Percentiles rank a stretch among this genome's conserved stretches.
phyloP scores from a whole-genome alignment of 495 filamentous ascomycete genomes.

The Penicillium soppii region DNA sequence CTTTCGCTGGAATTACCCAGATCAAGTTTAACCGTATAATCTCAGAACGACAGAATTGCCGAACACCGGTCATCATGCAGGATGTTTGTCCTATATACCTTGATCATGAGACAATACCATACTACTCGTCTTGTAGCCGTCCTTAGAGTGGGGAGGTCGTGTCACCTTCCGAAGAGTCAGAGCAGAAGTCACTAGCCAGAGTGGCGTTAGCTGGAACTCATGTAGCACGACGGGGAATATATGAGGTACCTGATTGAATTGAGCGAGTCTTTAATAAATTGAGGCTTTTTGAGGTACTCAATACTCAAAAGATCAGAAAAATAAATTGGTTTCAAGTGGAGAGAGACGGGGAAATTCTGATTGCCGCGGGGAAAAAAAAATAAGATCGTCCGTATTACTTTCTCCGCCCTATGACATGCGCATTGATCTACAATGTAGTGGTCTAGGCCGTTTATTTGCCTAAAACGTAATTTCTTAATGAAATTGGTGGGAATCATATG shows the following conservation, averaged over 20 bases:
- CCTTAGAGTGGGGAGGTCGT: slow-evolving; percentile 25
- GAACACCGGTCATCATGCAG: slow-evolving; percentile 55
- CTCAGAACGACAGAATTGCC: slow-evolving; percentile 51
- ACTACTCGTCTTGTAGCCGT: slow-evolving; percentile 44
- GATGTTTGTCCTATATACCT: slow-evolving; percentile 45
- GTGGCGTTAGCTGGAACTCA: not conserved
- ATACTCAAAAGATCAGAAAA: not conserved
- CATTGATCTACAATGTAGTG: not conserved
- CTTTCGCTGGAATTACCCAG: slow-evolving; percentile 64
- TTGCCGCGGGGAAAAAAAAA: slow-evolving; percentile 23
- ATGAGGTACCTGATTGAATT: not conserved
- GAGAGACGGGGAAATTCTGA: slow-evolving; percentile 2
- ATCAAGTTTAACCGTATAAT: slow-evolving; percentile 64
- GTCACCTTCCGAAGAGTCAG: slow-evolving; percentile 1
- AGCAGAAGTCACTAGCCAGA: not conserved
- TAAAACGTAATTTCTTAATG: slow-evolving; percentile 5
- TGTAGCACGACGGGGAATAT: not conserved
- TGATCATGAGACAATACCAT: slow-evolving; percentile 47
- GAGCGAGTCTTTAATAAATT: too few species aligned
- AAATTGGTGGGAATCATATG: slow-evolving; percentile 22
- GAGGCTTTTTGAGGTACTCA: not conserved
- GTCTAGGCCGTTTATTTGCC: not conserved
- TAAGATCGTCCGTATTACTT: slow-evolving; percentile 13
- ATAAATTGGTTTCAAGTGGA: not conserved
- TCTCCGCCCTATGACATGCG: slow-evolving; percentile 12